These are phyloP conservation scores for Neopestalotiopsis sp. DNA, from an alignment of 2,329 filamentous ascomycete species.

Conservation along the genomic window DNA sequence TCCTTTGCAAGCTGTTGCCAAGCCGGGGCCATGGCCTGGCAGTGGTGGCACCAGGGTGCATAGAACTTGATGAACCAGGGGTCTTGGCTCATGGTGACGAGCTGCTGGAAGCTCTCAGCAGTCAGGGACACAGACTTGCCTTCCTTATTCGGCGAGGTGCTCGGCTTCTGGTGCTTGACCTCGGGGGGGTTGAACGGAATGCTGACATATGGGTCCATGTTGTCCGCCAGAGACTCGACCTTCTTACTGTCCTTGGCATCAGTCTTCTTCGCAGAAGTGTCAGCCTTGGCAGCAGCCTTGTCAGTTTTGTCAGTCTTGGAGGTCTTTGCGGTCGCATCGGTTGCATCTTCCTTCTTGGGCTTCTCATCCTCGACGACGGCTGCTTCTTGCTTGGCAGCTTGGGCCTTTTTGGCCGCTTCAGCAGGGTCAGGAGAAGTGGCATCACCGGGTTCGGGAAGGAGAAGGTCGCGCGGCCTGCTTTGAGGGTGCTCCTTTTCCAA, in stretches of 20 bases:
- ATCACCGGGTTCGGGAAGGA: constrained; percentile 75
- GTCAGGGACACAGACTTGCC: constrained; percentile 79
- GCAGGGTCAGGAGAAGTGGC: constrained; percentile 46
- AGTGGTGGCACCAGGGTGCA: constrained; percentile 96
- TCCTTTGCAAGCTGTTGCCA: constrained; percentile 91
- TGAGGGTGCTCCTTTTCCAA: constrained; percentile 83
- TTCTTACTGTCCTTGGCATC: constrained; percentile 32
- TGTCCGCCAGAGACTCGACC: background rate
- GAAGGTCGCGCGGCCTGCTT: constrained; percentile 71
- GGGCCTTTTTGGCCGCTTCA: constrained; percentile 26
- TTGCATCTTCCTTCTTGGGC: constrained; percentile 19
- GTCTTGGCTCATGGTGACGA: constrained; percentile 86
- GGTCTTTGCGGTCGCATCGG: constrained; percentile 34
- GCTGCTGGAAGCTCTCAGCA: constrained; percentile 82
- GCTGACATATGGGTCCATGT: constrained; percentile 19
- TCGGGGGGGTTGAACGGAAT: constrained; percentile 21
- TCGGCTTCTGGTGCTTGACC: constrained; percentile 56
- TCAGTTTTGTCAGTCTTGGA: constrained; percentile 40
- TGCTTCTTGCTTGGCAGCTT: constrained; percentile 27
- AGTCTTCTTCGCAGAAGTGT: constrained; percentile 25
- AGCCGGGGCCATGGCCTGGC: constrained; percentile 87
- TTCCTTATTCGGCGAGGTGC: constrained; percentile 71
- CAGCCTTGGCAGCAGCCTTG: constrained; percentile 30
- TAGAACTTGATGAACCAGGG: constrained; percentile 99
- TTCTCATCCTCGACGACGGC: background rate